Conservation (phyloP, 2,329 filamentous ascomycete species). For the Xylariaceae sp. region DNA sequence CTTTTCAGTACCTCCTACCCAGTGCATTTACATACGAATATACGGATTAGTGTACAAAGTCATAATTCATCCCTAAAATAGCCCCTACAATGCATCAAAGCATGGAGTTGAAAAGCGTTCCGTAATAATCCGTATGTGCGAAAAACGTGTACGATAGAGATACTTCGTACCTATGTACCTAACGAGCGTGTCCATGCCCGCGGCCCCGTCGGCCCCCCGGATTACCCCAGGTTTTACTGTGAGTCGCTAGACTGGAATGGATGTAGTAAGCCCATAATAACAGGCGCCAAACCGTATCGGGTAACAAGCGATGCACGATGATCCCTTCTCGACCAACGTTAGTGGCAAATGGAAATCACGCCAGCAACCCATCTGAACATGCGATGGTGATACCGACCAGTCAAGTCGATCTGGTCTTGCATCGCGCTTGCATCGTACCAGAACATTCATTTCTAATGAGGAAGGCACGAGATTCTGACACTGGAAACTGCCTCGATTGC, state of each 20-base stretch:
- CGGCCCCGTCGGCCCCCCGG: constrained; percentile 13
- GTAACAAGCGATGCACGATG: constrained; percentile 19
- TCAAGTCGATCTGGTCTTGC: constrained; percentile 9
- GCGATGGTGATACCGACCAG: constrained; percentile 23
- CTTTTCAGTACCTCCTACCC: too few species aligned
- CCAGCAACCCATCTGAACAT: constrained; percentile 24
- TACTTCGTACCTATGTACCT: too few species aligned
- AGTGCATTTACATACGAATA: too few species aligned
- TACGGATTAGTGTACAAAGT: too few species aligned
- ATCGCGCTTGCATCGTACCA: constrained; percentile 19
- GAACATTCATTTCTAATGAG: neutral
- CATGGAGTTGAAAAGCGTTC: too few species aligned
- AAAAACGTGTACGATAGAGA: too few species aligned
- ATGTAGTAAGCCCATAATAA: constrained; percentile 4
- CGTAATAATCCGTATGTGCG: neutral
- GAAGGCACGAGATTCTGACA: neutral
- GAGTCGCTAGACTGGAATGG: neutral
- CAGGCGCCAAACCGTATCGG: constrained; percentile 15
- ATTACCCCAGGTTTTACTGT: constrained; percentile 24
- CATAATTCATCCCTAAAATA: too few species aligned
- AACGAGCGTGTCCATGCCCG: neutral
- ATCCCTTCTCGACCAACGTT: constrained; percentile 8
- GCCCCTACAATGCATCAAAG: too few species aligned
- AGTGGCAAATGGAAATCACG: constrained; percentile 19
- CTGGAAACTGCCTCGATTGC: neutral